phyloP scores from a whole-genome alignment of 805 yeast species.

The Starmerella scarabaei region DNA sequence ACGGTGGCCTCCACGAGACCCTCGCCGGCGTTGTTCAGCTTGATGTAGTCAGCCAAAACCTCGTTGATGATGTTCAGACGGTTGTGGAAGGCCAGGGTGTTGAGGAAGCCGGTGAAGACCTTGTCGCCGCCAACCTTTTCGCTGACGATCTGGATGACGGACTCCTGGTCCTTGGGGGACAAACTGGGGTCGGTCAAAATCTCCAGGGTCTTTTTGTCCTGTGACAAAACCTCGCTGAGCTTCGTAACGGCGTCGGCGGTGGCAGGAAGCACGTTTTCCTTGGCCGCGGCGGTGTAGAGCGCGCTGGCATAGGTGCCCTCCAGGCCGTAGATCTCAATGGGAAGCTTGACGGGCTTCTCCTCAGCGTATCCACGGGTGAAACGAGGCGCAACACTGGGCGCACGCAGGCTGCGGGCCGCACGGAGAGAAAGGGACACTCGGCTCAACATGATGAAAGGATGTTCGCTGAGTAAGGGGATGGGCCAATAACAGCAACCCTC shows the following conservation, averaged over 20 bases:
- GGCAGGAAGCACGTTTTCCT: constrained; percentile 61
- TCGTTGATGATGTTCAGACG: constrained; percentile 59
- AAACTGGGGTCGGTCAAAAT: constrained; percentile 75
- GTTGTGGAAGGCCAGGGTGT: constrained; percentile 86
- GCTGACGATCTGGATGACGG: constrained; percentile 50
- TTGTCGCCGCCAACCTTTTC: constrained; percentile 44
- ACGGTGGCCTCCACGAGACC: constrained; percentile 90
- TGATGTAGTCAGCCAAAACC: constrained; percentile 57
- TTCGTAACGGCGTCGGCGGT: constrained; percentile 53
- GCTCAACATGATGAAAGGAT: constrained; percentile 12
- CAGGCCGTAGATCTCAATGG: constrained; percentile 85
- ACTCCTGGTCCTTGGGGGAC: constrained; percentile 56
- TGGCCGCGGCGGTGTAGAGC: constrained; percentile 78
- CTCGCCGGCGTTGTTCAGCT: constrained; percentile 74
- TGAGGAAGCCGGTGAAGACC: constrained; percentile 64
- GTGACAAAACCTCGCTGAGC: constrained; percentile 40
- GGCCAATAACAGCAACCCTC: not conserved
- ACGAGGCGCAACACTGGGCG: constrained; percentile 11
- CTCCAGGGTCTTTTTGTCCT: constrained; percentile 50
- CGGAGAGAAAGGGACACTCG: constrained; percentile 13
- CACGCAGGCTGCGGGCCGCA: constrained; percentile 12
- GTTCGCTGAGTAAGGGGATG: constrained; percentile 11
- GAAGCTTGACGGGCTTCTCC: constrained; percentile 50
- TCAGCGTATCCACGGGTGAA: constrained; percentile 28
- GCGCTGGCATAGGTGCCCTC: constrained; percentile 98